A percentile compares a stretch with the other conserved stretches of the same genome.
These are phyloP conservation scores for Dryas integrifolia DNA, from an alignment of 331 rosid species.

Conservation along the genomic window DNA sequence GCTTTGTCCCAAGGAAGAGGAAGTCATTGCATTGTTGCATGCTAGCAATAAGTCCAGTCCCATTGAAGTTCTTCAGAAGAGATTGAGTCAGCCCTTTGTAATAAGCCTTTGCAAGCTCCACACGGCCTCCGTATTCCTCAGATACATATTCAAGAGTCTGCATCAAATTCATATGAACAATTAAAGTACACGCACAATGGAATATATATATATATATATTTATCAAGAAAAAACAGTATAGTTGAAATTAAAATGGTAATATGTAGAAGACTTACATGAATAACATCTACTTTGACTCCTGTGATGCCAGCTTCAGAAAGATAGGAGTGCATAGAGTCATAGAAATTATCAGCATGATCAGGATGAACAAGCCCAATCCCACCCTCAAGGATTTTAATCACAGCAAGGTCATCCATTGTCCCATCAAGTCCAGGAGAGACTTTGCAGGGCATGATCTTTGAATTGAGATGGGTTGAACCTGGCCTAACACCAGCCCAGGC, in stretches of 20 bases:
- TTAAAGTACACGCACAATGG: neutral
- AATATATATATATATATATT: neutral
- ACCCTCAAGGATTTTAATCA: constrained; percentile 56
- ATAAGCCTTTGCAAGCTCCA: constrained; percentile 76
- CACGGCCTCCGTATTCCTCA: constrained; percentile 79
- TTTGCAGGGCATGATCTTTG: constrained; percentile 54
- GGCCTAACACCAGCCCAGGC: constrained; percentile 97
- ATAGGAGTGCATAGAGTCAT: constrained; percentile 73
- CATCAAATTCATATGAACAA: neutral
- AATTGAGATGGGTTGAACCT: constrained; percentile 52
- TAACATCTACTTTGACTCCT: constrained; percentile 84
- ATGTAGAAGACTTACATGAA: constrained; percentile 50
- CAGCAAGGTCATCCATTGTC: constrained; percentile 77
- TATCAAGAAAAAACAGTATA: neutral
- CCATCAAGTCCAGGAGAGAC: constrained; percentile 72
- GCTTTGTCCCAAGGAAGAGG: constrained; percentile 78
- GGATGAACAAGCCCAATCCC: constrained; percentile 83
- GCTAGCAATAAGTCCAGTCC: constrained; percentile 77
- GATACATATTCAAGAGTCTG: constrained; percentile 67
- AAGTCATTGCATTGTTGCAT: constrained; percentile 97
- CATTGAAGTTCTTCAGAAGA: constrained; percentile 63
- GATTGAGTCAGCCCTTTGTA: constrained; percentile 65
- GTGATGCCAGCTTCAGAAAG: constrained; percentile 68
- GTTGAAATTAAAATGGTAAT: neutral
- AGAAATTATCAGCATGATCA: constrained; percentile 57